Percentiles rank a stretch among this genome's conserved stretches.
phyloP scores from a whole-genome alignment of 805 yeast genomes.

The Wickerhamiella occidentalis region DNA sequence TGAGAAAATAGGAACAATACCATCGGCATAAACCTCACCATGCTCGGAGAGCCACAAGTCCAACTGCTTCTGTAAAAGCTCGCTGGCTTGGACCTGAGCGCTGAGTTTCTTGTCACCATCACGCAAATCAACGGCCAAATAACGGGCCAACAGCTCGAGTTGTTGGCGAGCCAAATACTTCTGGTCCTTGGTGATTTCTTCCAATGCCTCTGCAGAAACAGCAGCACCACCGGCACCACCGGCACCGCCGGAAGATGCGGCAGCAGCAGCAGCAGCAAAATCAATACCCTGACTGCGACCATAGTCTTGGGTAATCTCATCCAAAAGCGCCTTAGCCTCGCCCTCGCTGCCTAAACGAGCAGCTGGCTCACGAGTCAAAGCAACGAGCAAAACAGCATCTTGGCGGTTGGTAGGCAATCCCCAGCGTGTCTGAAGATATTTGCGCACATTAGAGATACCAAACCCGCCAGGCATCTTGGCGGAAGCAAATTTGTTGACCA shows the following conservation, averaged over 20 bases:
- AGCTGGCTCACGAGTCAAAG: conserved; percentile 84
- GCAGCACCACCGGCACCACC: conserved; percentile 61
- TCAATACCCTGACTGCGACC: conserved; percentile 74
- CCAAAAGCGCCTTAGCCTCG: conserved; percentile 86
- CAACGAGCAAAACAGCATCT: conserved; percentile 72
- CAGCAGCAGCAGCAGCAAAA: conserved; percentile 49
- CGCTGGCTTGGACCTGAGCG: conserved; percentile 74
- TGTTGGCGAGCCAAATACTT: conserved; percentile 62
- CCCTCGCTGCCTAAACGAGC: conserved; percentile 72
- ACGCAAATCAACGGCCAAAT: conserved; percentile 83
- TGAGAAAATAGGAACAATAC: conserved; percentile 82
- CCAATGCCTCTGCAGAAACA: conserved; percentile 91
- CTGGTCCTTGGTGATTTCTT: conserved; percentile 60
- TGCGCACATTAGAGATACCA: conserved; percentile 81
- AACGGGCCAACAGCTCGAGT: conserved; percentile 86
- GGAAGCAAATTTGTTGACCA: conserved; percentile 81
- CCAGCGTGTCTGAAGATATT: conserved; percentile 82
- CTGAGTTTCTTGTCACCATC: conserved; percentile 78
- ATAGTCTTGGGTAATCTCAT: conserved; percentile 67
- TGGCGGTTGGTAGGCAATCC: conserved; percentile 92
- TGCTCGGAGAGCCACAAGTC: conserved; percentile 85
- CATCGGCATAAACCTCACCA: conserved; percentile 88
- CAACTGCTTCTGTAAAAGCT: conserved; percentile 72
- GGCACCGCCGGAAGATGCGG: conserved; percentile 30
- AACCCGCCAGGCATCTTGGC: conserved; percentile 99